These are phyloP conservation scores for Cutaneotrichosporon sp. DNA, from an alignment of 1,284 basidiomycete species.

Conservation along the genomic window DNA sequence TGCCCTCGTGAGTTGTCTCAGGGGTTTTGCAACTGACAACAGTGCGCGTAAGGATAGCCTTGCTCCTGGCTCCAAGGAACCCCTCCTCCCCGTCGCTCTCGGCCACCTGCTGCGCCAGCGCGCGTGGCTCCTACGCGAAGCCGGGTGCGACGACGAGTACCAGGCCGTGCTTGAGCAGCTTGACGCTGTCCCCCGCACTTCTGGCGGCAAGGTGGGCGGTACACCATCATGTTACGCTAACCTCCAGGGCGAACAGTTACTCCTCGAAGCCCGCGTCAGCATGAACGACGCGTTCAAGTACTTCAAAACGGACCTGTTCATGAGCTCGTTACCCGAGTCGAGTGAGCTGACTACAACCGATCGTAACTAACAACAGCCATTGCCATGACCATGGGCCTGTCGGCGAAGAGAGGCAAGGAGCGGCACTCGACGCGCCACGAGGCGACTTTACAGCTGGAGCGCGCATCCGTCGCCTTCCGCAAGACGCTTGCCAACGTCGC, in stretches of 20 bases:
- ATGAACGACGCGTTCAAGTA: slow-evolving; percentile 68
- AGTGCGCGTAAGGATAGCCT: slow-evolving; percentile 5
- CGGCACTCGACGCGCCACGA: slow-evolving; percentile 54
- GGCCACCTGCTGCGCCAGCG: slow-evolving; percentile 66
- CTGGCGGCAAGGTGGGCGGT: slow-evolving; percentile 18
- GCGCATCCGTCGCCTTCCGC: slow-evolving; percentile 66
- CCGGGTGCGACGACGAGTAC: slow-evolving; percentile 53
- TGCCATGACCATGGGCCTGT: slow-evolving; percentile 73
- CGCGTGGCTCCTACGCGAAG: slow-evolving; percentile 67
- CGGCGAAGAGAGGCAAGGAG: slow-evolving; percentile 50
- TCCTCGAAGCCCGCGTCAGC: slow-evolving; percentile 65
- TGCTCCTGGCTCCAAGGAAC: slow-evolving; percentile 56
- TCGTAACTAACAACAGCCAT: slow-evolving; percentile 55
- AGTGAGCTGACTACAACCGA: slow-evolving; percentile 46
- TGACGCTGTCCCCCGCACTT: slow-evolving; percentile 24
- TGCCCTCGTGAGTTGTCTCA: slow-evolving; percentile 25
- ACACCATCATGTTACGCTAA: background rate
- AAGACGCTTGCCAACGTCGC: slow-evolving; percentile 58
- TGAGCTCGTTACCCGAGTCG: slow-evolving; percentile 79
- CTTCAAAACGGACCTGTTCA: slow-evolving; percentile 75
- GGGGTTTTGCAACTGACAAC: background rate
- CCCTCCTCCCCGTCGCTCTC: slow-evolving; percentile 62
- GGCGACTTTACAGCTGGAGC: slow-evolving; percentile 58
- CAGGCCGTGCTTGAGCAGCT: slow-evolving; percentile 57
- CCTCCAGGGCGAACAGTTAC: slow-evolving; percentile 62